phyloP scores from a whole-genome alignment of 352 stramenopile genomes.

The Halophytophthora batemanensis region DNA sequence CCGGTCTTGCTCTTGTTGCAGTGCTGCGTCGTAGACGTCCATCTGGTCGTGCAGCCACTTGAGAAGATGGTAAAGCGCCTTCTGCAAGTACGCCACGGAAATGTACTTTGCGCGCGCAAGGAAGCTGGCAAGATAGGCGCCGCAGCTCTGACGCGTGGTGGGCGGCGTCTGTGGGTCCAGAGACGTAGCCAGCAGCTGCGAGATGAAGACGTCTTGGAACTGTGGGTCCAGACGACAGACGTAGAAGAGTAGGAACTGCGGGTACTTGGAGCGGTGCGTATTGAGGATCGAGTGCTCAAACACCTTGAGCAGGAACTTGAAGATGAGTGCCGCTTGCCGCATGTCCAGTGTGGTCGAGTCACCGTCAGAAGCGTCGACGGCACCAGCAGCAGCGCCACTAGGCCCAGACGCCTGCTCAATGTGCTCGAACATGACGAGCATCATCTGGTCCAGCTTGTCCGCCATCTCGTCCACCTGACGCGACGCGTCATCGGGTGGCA shows the following conservation, averaged over 20 bases:
- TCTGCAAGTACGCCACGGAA: constrained; percentile 89
- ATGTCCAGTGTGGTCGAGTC: constrained; percentile 31
- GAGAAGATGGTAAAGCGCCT: constrained; percentile 91
- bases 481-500: constrained; percentile 41
- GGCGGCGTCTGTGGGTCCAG: constrained; percentile 82
- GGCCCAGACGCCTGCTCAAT: constrained; percentile 37
- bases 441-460: constrained; percentile 87
- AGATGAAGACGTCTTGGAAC: constrained; percentile 84
- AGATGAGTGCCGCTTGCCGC: constrained; percentile 56
- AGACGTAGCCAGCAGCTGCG: constrained; percentile 68
- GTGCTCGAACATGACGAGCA: constrained; percentile 87
- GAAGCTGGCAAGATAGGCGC: constrained; percentile 96
- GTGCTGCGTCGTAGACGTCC: constrained; percentile 68
- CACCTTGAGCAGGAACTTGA: constrained; percentile 78
- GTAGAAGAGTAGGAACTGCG: constrained; percentile 91
- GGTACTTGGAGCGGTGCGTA: constrained; percentile 92
- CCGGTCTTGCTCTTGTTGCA: constrained; percentile 8
- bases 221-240: constrained; percentile 72
- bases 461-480: constrained; percentile 75
- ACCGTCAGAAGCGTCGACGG: background rate
- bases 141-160: constrained; percentile 90
- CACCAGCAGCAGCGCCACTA: background rate
- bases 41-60: constrained; percentile 95
- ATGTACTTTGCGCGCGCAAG: constrained; percentile 94
- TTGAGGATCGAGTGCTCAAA: constrained; percentile 86